Conservation (phyloP, 2,329 filamentous ascomycete species). For the Botrytis paeoniae region DNA sequence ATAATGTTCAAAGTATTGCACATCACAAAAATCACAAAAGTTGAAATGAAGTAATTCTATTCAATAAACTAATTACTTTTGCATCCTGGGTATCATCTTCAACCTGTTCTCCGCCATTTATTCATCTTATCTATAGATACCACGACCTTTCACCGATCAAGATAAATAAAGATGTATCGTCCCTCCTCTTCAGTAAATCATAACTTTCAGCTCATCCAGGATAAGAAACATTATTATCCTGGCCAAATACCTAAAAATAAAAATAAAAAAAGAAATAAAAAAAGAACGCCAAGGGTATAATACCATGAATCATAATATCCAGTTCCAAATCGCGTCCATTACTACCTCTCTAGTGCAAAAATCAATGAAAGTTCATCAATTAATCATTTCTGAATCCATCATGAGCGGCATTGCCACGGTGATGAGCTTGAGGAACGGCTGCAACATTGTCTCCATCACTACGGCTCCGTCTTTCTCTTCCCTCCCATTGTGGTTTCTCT, state of each 20-base stretch:
- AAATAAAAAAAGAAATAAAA: no score
- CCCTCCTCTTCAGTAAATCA: not conserved
- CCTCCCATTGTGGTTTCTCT: slow-evolving; percentile 6
- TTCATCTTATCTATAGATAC: not conserved
- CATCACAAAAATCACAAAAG: no score
- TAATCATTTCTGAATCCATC: slow-evolving; percentile 18
- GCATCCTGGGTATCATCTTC: slow-evolving; percentile 2
- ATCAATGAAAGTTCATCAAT: not conserved
- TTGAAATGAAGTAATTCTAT: not conserved
- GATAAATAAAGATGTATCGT: not conserved
- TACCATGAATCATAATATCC: slow-evolving; percentile 13
- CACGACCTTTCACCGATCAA: not conserved
- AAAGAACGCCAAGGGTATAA: slow-evolving; percentile 14
- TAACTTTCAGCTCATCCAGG: not conserved
- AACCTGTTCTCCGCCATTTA: not conserved
- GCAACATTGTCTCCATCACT: not conserved
- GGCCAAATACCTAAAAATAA: not conserved
- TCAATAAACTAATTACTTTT: not conserved
- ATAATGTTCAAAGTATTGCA: not conserved
- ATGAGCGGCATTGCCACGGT: slow-evolving; percentile 9
- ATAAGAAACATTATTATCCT: slow-evolving; percentile 16
- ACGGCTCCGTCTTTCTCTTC: not conserved
- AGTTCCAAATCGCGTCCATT: slow-evolving; percentile 1
- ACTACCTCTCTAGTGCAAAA: not conserved
- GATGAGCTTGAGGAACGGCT: not conserved